A percentile compares a stretch with the other conserved stretches of the same genome.
phyloP scores from a whole-genome alignment of 352 stramenopile genomes.

The Pythium sp. region DNA sequence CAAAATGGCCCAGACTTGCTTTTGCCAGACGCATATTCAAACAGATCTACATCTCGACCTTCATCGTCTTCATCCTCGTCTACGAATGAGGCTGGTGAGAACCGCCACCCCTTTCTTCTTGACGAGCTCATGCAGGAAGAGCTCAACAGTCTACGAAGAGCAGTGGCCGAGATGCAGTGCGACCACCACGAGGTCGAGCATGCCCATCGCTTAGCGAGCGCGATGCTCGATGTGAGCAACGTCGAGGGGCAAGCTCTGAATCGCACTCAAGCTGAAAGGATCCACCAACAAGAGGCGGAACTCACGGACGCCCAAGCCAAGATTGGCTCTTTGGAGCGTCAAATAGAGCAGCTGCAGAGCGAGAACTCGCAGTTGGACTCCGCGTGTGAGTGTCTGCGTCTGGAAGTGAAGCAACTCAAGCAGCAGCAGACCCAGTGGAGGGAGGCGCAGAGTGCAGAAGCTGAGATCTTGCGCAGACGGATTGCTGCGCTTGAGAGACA shows the following conservation, averaged over 20 bases:
- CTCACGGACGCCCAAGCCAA: slow-evolving; percentile 19
- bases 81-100: background rate
- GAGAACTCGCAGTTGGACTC: slow-evolving; percentile 16
- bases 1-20: background rate
- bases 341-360: slow-evolving; percentile 20
- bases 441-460: slow-evolving; percentile 39
- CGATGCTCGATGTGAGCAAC: slow-evolving; percentile 22
- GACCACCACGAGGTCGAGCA: slow-evolving; percentile 35
- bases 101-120: background rate
- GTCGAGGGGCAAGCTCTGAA: slow-evolving; percentile 17
- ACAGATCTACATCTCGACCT: background rate
- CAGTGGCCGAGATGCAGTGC: slow-evolving; percentile 38
- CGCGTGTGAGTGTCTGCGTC: slow-evolving; percentile 10
- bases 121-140: slow-evolving; percentile 52
- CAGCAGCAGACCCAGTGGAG: slow-evolving; percentile 17
- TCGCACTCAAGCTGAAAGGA: slow-evolving; percentile 27
- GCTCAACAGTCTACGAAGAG: slow-evolving; percentile 37
- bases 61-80: background rate
- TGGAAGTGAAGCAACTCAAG: slow-evolving; percentile 23
- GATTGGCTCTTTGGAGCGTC: slow-evolving; percentile 23
- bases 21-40: background rate
- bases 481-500: slow-evolving; percentile 29
- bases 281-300: slow-evolving; percentile 33
- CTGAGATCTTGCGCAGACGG: slow-evolving; percentile 50
- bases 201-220: slow-evolving; percentile 18